Percentiles rank a stretch among this genome's conserved stretches.
Evolutionary conservation across 441 rosid species (phyloP).

Genomic region (Metrosideros polymorpha): DNA sequence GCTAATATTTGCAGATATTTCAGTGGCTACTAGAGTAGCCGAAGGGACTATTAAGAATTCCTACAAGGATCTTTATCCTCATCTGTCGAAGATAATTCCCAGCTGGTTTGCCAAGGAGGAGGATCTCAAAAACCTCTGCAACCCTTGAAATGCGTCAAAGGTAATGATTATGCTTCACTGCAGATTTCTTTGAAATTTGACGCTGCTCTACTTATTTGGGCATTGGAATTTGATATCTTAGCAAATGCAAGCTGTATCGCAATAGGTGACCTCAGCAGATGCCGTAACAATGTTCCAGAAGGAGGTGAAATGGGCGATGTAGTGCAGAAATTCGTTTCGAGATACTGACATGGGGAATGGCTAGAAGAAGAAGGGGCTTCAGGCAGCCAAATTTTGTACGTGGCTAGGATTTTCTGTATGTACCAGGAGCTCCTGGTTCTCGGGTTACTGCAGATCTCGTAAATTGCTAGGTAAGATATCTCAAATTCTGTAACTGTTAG

Average conservation of each 20-base stretch:
- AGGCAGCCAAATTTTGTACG: not conserved
- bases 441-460: not conserved
- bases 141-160: not conserved
- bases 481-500: not conserved
- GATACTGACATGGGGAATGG: not conserved
- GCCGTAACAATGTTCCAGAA: not conserved
- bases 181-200: not conserved
- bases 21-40: constrained; percentile 24
- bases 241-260: not conserved
- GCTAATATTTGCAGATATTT: constrained; percentile 14
- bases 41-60: constrained; percentile 29
- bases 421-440: not conserved
- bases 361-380: not conserved
- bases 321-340: not conserved
- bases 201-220: not conserved
- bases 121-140: constrained; percentile 16
- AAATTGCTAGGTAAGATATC: not conserved
- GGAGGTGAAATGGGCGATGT: not conserved
- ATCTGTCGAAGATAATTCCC: constrained; percentile 15
- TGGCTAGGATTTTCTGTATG: not conserved
- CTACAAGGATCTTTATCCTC: constrained; percentile 21
- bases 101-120: constrained; percentile 22
- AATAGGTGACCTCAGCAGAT: not conserved
- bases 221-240: not conserved
- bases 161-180: not conserved